Percentiles rank a stretch among this genome's conserved stretches.
phyloP scores from a whole-genome alignment of 805 yeast genomes.

The Candida montana region DNA sequence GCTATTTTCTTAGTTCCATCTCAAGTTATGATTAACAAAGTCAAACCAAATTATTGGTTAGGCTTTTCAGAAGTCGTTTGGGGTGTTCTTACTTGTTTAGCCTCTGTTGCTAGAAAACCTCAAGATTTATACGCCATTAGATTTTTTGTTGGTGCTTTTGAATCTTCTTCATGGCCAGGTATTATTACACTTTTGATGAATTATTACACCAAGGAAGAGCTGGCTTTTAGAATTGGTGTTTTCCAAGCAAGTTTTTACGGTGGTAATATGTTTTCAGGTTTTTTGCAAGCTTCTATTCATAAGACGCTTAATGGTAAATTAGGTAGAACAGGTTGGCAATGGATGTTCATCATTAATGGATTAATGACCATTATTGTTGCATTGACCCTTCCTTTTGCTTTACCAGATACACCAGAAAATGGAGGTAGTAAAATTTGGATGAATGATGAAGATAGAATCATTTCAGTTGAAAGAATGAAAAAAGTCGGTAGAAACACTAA shows the following conservation, averaged over 20 bases:
- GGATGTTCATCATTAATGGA: conserved; percentile 17
- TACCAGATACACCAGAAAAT: conserved; percentile 34
- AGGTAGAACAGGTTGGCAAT: conserved; percentile 13
- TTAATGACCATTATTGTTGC: conserved; percentile 23
- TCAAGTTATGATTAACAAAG: conserved; percentile 51
- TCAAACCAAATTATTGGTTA: conserved; percentile 43
- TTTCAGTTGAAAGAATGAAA: conserved; percentile 23
- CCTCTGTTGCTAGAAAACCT: conserved; percentile 33
- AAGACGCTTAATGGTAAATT: conserved; percentile 5
- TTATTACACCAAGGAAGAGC: conserved; percentile 32
- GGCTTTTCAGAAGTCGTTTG: conserved; percentile 59
- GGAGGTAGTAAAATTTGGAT: conserved; percentile 27
- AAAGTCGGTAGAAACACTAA: conserved; percentile 13
- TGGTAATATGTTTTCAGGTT: conserved; percentile 27
- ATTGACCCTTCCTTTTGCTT: conserved; percentile 28
- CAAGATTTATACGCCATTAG: conserved; percentile 47
- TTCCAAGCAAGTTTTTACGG: conserved; percentile 14
- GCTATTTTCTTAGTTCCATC: conserved; percentile 63
- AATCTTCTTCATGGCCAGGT: conserved; percentile 54
- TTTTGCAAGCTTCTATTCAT: conserved; percentile 28
- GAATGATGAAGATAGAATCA: conserved; percentile 24
- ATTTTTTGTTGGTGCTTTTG: conserved; percentile 64
- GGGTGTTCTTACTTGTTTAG: conserved; percentile 60
- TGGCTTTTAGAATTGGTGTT: conserved; percentile 28
- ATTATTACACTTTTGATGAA: conserved; percentile 29